These are phyloP conservation scores for Septoria linicola DNA, from an alignment of 2,329 filamentous ascomycete genomes.

Conservation along the genomic window DNA sequence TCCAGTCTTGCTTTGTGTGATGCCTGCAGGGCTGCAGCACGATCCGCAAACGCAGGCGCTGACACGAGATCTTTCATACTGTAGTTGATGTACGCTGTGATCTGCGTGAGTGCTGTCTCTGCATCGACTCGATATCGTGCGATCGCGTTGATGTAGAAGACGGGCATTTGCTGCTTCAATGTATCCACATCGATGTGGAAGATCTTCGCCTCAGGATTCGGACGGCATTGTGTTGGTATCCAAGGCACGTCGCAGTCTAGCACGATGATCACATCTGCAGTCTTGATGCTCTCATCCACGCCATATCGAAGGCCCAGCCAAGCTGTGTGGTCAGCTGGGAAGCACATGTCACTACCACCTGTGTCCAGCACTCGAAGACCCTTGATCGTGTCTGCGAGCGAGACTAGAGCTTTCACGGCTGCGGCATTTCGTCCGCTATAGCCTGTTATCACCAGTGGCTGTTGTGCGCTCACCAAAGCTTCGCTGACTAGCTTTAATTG, in stretches of 20 bases:
- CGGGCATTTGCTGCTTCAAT: constrained; percentile 61
- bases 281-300: constrained; percentile 67
- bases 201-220: constrained; percentile 56
- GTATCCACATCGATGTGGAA: constrained; percentile 67
- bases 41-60: constrained; percentile 34
- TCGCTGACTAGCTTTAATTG: constrained; percentile 62
- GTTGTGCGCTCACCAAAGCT: constrained; percentile 61
- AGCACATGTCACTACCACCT: constrained; percentile 78
- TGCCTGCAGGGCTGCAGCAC: constrained; percentile 57
- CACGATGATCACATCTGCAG: constrained; percentile 80
- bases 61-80: constrained; percentile 47
- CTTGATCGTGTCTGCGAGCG: constrained; percentile 66
- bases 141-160: constrained; percentile 57
- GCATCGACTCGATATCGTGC: constrained; percentile 54
- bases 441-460: constrained; percentile 69
- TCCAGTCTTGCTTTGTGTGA: constrained; percentile 60
- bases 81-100: constrained; percentile 59
- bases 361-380: constrained; percentile 72
- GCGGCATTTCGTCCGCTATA: constrained; percentile 69
- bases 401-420: constrained; percentile 61
- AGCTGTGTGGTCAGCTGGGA: constrained; percentile 65
- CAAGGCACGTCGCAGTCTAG: constrained; percentile 90
- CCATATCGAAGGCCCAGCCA: constrained; percentile 68
- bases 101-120: constrained; percentile 63
- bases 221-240: constrained; percentile 75